Evolutionary conservation across 805 yeast genomes (phyloP), one percentile per base, ranked within the genome.

Genomic region (Kregervanrija pseudodelftensis): DNA sequence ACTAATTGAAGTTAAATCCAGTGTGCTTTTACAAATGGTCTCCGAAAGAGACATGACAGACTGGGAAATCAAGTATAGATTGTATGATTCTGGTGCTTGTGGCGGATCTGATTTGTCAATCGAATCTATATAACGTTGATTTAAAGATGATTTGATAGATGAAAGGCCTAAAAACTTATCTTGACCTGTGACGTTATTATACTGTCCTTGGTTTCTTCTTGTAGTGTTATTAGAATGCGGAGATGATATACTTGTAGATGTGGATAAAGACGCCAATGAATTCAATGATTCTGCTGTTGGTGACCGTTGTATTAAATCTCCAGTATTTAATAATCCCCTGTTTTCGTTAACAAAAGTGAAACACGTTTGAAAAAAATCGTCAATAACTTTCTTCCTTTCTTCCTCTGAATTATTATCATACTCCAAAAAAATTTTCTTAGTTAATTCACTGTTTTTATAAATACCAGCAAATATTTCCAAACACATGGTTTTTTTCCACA

Each of bases 71-170:
- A 91, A 68, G 58, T 69, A 76, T 41, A 77, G 66, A 1, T 78
- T 61, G 47, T 93, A 90, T 0, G 82, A 73, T 5, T 68, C 68
- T 2, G 93, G 85, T 2, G 73, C 65, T 1, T 68, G 56, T 0
- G 96, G 96, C 0, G 96, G 81, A 28, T 85, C 95, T 0, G 67
- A 53, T 55, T 89, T 89, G 58, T 91, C 98, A 17, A 93, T 69
- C 43, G 82, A 75, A 45, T 91, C 96, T 30, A 90, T 68, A 45
- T 79, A 73, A 11, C 79, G 66, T 0, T 81, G 69, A 51, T 79
- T 76, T 39, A 74, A 62, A 2, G 68, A 57, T 0, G 85, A 74
- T 10, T 59, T 60, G 4, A 66, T 61, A 12, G 61, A 58, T 0
- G 80, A 70, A 30, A 81, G 63, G 0, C 68, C 58, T 7, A 22